A percentile compares a stretch with the other conserved stretches of the same genome.
phyloP scores from a whole-genome alignment of 2,329 filamentous ascomycete genomes.

The Penicillium sclerotigenum region DNA sequence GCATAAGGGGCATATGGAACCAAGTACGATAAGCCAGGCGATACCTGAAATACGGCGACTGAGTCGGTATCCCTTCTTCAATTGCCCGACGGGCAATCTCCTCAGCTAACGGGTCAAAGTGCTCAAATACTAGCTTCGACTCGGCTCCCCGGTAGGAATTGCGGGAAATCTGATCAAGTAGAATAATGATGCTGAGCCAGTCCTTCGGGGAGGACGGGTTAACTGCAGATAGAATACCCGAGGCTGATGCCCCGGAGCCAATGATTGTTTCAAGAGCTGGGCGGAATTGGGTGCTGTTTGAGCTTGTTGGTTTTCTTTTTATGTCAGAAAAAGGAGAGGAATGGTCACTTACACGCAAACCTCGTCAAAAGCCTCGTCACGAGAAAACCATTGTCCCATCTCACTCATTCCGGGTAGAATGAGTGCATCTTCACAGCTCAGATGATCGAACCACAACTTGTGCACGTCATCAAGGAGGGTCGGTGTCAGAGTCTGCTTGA shows the following conservation, averaged over 20 bases:
- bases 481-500: conserved; percentile 19
- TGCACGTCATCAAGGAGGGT: conserved; percentile 19
- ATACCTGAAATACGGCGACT: conserved; percentile 33
- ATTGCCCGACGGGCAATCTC: conserved; percentile 43
- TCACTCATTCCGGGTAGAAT: conserved; percentile 18
- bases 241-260: conserved; percentile 11
- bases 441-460: conserved; percentile 26
- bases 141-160: conserved; percentile 58
- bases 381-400: conserved; percentile 22
- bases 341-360: conserved; percentile 17
- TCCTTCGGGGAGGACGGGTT: conserved; percentile 13
- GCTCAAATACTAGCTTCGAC: conserved; percentile 48
- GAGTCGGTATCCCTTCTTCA: conserved; percentile 29
- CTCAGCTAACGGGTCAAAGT: conserved; percentile 57
- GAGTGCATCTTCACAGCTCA: conserved; percentile 14
- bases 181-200: conserved; percentile 51
- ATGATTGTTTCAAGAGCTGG: conserved; percentile 19
- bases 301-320: background rate
- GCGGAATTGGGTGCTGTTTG: conserved; percentile 17
- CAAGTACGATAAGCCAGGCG: conserved; percentile 47
- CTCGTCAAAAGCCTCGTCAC: conserved; percentile 18
- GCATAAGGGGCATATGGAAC: conserved; percentile 61
- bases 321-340: background rate
- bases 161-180: conserved; percentile 63
- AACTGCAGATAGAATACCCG: conserved; percentile 16